Percentiles rank a stretch among this genome's conserved stretches.
phyloP scores from a whole-genome alignment of 352 stramenopile species.

The Phytopythium mirpurense region DNA sequence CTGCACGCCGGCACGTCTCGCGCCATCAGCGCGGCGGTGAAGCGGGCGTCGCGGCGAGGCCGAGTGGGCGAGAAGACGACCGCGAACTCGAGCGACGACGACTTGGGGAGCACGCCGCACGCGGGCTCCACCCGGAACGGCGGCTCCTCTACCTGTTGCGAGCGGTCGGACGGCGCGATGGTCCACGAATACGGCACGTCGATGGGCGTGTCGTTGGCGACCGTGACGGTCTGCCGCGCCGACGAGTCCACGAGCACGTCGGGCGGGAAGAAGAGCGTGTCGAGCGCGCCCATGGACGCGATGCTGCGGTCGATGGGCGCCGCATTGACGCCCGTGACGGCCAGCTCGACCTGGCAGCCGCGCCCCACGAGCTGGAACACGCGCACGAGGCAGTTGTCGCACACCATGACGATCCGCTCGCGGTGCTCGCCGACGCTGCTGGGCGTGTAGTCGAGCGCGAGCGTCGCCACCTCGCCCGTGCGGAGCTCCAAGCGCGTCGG shows the following conservation, averaged over 20 bases:
- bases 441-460: slow-evolving; percentile 54
- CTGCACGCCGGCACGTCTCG: slow-evolving; percentile 46
- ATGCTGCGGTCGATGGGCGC: slow-evolving; percentile 38
- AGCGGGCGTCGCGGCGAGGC: slow-evolving; percentile 8
- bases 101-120: slow-evolving; percentile 34
- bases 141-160: slow-evolving; percentile 3
- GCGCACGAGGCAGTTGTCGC: slow-evolving; percentile 78
- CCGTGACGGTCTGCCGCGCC: slow-evolving; percentile 30
- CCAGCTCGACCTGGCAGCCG: slow-evolving; percentile 62
- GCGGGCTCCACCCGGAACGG: slow-evolving; percentile 37
- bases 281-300: slow-evolving; percentile 35
- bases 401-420: slow-evolving; percentile 73
- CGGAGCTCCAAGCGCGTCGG: slow-evolving; percentile 51
- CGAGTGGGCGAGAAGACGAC: slow-evolving; percentile 36
- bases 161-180: slow-evolving; percentile 15
- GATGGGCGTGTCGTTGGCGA: slow-evolving; percentile 67
- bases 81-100: slow-evolving; percentile 31
- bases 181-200: slow-evolving; percentile 54
- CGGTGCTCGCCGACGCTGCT: slow-evolving; percentile 50
- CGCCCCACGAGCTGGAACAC: slow-evolving; percentile 63
- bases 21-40: slow-evolving; percentile 35
- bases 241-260: slow-evolving; percentile 30
- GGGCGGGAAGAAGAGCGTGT: slow-evolving; percentile 43
- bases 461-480: slow-evolving; percentile 27
- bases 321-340: slow-evolving; percentile 36